Evolutionary conservation across 2,329 filamentous ascomycete species (phyloP).

Genomic region (Fusarium hostae): DNA sequence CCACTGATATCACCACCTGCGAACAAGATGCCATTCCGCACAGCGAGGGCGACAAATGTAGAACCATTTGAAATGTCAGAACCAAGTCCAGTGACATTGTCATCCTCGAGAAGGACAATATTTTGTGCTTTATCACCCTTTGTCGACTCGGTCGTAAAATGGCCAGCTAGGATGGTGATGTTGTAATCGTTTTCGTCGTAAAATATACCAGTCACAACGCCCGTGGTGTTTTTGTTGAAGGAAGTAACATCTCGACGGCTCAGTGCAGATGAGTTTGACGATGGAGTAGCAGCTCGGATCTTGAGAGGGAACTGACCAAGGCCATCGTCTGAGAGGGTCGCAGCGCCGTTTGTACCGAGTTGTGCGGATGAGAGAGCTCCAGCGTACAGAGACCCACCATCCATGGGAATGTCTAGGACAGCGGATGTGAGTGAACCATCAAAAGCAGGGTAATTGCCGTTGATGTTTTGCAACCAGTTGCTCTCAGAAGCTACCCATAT

Average conservation of each 20-base stretch:
- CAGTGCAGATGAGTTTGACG: conserved; percentile 51
- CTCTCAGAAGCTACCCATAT: conserved; percentile 88
- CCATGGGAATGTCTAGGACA: conserved; percentile 71
- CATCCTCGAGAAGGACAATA: conserved; percentile 82
- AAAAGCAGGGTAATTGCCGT: conserved; percentile 71
- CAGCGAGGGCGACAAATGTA: conserved; percentile 76
- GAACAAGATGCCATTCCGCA: conserved; percentile 76
- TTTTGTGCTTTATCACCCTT: conserved; percentile 82
- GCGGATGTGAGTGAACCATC: conserved; percentile 77
- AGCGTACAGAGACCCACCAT: conserved; percentile 76
- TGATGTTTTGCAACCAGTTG: conserved; percentile 89
- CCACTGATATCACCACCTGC: conserved; percentile 86
- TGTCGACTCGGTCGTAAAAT: conserved; percentile 77
- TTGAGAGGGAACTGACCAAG: conserved; percentile 69
- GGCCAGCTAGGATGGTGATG: conserved; percentile 87
- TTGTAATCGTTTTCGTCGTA: conserved; percentile 77
- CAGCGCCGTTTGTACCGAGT: conserved; percentile 78
- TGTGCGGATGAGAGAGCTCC: conserved; percentile 84
- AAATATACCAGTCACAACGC: conserved; percentile 83
- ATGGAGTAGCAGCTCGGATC: conserved; percentile 53
- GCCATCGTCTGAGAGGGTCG: conserved; percentile 66
- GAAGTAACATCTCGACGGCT: conserved; percentile 60
- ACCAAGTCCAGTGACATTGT: conserved; percentile 78
- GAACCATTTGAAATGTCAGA: conserved; percentile 76
- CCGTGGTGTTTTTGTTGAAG: conserved; percentile 61